These are phyloP conservation scores for Vitis hybrid DNA, from an alignment of 177 flowering plant genomes.

Conservation along the genomic window DNA sequence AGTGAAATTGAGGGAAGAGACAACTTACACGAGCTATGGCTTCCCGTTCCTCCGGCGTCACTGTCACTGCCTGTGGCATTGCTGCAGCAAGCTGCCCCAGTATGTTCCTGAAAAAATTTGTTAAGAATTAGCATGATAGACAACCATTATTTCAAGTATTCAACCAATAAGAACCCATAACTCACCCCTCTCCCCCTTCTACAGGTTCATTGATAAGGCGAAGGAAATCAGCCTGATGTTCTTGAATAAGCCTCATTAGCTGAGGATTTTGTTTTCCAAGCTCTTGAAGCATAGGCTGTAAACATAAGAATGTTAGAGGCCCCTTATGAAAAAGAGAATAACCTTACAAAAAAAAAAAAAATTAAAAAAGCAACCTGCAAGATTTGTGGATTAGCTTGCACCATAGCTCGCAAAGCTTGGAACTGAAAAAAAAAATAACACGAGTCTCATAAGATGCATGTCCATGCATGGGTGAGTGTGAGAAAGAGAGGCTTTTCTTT, in stretches of 20 bases:
- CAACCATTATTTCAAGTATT: neutral
- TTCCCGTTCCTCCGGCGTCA: conserved; percentile 87
- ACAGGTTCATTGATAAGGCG: conserved; percentile 82
- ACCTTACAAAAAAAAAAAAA: neutral
- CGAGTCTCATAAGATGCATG: neutral
- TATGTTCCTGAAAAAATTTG: conserved; percentile 35
- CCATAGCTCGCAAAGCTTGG: conserved; percentile 87
- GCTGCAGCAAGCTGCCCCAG: conserved; percentile 58
- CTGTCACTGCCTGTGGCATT: conserved; percentile 74
- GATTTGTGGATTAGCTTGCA: conserved; percentile 91
- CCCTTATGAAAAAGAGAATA: neutral
- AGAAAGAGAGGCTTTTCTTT: too few species aligned
- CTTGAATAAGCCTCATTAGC: conserved; percentile 78
- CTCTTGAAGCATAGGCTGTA: conserved; percentile 93
- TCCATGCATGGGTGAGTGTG: too few species aligned
- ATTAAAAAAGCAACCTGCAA: conserved; percentile 57
- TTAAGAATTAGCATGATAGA: conserved; percentile 1
- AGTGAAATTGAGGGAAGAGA: neutral
- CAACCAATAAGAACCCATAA: neutral
- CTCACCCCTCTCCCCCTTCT: conserved; percentile 85
- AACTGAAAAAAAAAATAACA: conserved; percentile 47
- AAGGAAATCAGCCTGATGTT: conserved; percentile 87
- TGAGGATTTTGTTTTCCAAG: conserved; percentile 87
- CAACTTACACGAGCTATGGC: conserved; percentile 85
- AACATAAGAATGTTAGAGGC: conserved; percentile 2